Base-by-base conservation (phyloP, 2,329 filamentous ascomycete genomes). In the Ophiostoma himal-ulmi region DNA sequence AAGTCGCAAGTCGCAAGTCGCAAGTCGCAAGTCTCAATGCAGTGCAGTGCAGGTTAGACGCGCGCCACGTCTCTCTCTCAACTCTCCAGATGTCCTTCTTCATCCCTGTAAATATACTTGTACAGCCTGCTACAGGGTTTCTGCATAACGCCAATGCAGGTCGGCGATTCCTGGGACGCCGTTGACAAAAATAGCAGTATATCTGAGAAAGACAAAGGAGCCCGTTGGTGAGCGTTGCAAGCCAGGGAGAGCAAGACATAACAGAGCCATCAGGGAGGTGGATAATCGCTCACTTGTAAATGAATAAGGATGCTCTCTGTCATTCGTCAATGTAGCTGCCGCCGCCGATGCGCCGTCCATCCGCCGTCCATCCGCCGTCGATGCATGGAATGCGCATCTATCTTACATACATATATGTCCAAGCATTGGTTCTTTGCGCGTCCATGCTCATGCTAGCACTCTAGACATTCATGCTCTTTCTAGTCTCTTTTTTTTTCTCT, bases 81-180 rank as follows among this genome's bases (percentile, higher is more conserved):
- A 6, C 44, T 20, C 14, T 48, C 10, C n/a, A 30, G 30, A 30
- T 57, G 39, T 14, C 39, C 22, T 57, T 8, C 52, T 57, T 6
- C 26, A 48, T 20, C 52, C 52, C 22, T 57, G 52, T 48, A n/a
- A 20, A 10, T 20, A 17, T 54, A 22, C 52, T 54, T 39, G 37
- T n/a, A 13, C 44, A 17, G 44, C 44, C 44, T 7, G 44, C 52
- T 54, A 54, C 54, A 60, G 54, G 54, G 54, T 60, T 44, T 30
- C 54, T 30, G 57, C 57, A 62, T 62, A 62, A 62, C 54, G 26
- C 57, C 54, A 62, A 62, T 62, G 57, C 57, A 62, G 57, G 57
- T 62, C 26, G 52, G 54, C 57, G 57, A 62, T 62, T 62, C 26
- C 57, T 62, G 57, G 57, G 57, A 62, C 30, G 30, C 57, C n/a